Conservation (phyloP, 2,329 filamentous ascomycete species). For the Graphilbum ipis-grandicollis region DNA sequence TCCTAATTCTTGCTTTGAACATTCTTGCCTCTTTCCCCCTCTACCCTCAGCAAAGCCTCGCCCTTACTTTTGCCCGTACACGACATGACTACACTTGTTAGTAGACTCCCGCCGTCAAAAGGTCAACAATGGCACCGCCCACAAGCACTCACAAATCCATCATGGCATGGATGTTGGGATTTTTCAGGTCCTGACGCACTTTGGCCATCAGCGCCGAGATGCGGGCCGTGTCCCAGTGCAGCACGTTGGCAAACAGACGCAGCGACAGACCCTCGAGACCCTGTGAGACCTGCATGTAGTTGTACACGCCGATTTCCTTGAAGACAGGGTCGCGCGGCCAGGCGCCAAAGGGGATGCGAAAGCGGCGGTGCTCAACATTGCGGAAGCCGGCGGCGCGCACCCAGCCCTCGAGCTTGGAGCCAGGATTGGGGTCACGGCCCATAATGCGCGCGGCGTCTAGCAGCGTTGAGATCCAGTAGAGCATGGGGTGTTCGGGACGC, state of each 20-base stretch:
- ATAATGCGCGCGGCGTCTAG: slow-evolving; percentile 7
- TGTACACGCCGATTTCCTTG: slow-evolving; percentile 19
- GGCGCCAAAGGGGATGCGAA: slow-evolving; percentile 25
- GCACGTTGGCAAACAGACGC: slow-evolving; percentile 11
- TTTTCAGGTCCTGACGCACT: slow-evolving; percentile 7
- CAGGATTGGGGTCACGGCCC: slow-evolving; percentile 10
- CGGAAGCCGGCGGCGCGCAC: slow-evolving; percentile 30
- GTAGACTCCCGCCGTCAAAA: background rate
- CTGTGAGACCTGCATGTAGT: slow-evolving; percentile 6
- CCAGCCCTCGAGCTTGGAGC: slow-evolving; percentile 17
- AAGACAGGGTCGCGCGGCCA: slow-evolving; percentile 29
- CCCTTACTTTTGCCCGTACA: slow-evolving; percentile 7
- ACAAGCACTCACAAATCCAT: slow-evolving; percentile 7
- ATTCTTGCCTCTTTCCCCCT: background rate
- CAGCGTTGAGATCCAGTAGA: slow-evolving; percentile 6
- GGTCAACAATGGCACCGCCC: no score
- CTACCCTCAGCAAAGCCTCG: no score
- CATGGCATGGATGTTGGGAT: slow-evolving; percentile 9
- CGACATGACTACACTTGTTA: slow-evolving; percentile 4
- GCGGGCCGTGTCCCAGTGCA: slow-evolving; percentile 8
- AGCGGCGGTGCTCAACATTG: slow-evolving; percentile 25
- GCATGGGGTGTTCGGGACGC: slow-evolving; percentile 2
- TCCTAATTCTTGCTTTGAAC: no score
- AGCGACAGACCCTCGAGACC: slow-evolving; percentile 9
- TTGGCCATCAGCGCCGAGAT: slow-evolving; percentile 6